phyloP scores from a whole-genome alignment of 352 stramenopile species.

The Albugo laibachii region DNA sequence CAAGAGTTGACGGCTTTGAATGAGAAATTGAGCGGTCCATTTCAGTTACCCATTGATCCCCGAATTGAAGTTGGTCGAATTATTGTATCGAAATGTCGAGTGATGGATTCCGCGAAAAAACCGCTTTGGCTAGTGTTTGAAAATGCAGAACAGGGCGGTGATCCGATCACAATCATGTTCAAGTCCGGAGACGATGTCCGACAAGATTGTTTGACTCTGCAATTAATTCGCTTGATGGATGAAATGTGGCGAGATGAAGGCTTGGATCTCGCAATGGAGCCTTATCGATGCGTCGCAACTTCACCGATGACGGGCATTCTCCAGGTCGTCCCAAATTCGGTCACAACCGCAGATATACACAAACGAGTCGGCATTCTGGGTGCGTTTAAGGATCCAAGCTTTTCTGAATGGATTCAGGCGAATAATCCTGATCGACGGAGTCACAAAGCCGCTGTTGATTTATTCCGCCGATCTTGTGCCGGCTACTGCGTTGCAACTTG shows the following conservation, averaged over 20 bases:
- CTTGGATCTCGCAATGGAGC: constrained; percentile 80
- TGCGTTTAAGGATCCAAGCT: constrained; percentile 67
- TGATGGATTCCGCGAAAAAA: constrained; percentile 83
- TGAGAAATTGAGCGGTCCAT: constrained; percentile 62
- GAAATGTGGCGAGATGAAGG: constrained; percentile 83
- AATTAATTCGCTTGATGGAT: constrained; percentile 86
- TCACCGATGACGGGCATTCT: constrained; percentile 82
- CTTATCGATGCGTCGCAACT: constrained; percentile 83
- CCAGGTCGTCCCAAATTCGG: constrained; percentile 81
- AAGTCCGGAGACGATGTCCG: constrained; percentile 89
- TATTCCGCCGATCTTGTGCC: constrained; percentile 77
- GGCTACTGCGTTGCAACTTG: constrained; percentile 89
- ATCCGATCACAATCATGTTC: constrained; percentile 80
- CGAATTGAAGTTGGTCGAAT: constrained; percentile 72
- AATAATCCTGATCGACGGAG: constrained; percentile 56
- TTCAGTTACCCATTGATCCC: constrained; percentile 73
- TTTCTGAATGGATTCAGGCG: constrained; percentile 64
- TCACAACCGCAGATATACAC: constrained; percentile 87
- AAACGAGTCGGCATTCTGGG: constrained; percentile 64
- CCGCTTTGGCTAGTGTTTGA: constrained; percentile 79
- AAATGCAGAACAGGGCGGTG: constrained; percentile 60
- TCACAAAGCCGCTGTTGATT: constrained; percentile 41
- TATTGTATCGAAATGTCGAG: constrained; percentile 72
- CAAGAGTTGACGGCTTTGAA: constrained; percentile 68
- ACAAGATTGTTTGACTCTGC: constrained; percentile 88